Evolutionary conservation across 768 basidiomycete genomes (phyloP).

Genomic region (Suillus subluteus): DNA sequence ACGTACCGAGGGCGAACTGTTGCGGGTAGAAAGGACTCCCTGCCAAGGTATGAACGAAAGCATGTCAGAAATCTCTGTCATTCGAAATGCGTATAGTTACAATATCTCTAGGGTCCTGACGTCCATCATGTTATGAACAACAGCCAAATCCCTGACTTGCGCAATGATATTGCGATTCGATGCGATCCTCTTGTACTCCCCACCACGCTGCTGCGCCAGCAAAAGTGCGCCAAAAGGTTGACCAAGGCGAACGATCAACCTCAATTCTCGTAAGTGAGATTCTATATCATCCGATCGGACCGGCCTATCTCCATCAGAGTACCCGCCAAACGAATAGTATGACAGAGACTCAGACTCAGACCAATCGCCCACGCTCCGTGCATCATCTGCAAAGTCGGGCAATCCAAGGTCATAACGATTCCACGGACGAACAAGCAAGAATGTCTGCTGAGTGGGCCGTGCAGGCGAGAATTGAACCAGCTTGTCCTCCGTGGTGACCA

Average conservation of each 20-base stretch:
- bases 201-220: neutral
- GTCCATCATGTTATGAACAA: neutral
- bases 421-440: neutral
- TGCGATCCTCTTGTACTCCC: neutral
- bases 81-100: neutral
- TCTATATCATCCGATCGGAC: neutral
- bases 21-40: too few species aligned
- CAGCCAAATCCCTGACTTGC: neutral
- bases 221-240: conserved; percentile 1
- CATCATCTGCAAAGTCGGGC: neutral
- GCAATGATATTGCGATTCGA: neutral
- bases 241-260: neutral
- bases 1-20: too few species aligned
- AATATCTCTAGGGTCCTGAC: neutral
- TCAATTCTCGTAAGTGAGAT: neutral
- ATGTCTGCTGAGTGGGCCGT: neutral
- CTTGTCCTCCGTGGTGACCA: neutral
- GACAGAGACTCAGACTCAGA: neutral
- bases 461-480: neutral
- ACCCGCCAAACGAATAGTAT: neutral
- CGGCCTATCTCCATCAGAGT: neutral
- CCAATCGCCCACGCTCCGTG: neutral
- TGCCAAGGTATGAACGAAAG: neutral
- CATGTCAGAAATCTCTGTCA: neutral
- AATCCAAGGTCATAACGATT: neutral